Percentiles rank a stretch among this genome's conserved stretches.
Evolutionary conservation across 2,329 filamentous ascomycete species (phyloP).

Genomic region (Xylaria sp.): DNA sequence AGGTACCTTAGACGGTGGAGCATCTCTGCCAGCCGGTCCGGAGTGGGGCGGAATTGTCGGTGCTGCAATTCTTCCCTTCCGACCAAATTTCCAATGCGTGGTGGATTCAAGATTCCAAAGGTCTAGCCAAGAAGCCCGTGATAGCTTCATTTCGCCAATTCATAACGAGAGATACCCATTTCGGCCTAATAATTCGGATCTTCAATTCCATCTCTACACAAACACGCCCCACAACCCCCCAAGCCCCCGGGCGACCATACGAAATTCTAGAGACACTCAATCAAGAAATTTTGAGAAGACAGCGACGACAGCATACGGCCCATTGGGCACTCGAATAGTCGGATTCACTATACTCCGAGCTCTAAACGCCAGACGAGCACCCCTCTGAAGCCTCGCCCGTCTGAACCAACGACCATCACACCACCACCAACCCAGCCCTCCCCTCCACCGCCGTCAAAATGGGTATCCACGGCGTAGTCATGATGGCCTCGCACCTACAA

Average conservation of each 20-base stretch:
- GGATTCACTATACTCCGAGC: background rate
- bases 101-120: conserved; percentile 1
- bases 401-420: background rate
- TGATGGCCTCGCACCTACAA: conserved; percentile 91
- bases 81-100: conserved; percentile 41
- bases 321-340: conserved; percentile 7
- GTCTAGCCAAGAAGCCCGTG: conserved; percentile 28
- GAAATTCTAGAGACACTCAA: background rate
- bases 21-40: no score
- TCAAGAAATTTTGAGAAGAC: background rate
- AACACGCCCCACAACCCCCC: background rate
- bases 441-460: conserved; percentile 56
- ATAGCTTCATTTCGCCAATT: conserved; percentile 39
- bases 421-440: background rate
- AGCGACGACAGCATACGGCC: conserved; percentile 8
- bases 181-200: background rate
- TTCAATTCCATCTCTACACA: background rate
- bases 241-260: background rate
- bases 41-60: conserved; percentile 23
- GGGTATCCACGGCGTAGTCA: conserved; percentile 78
- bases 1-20: background rate
- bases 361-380: background rate
- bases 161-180: background rate
- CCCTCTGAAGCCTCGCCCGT: background rate
- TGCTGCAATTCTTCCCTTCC: conserved; percentile 41